phyloP scores from a whole-genome alignment of 805 yeast species.

The Candida bentonensis region DNA sequence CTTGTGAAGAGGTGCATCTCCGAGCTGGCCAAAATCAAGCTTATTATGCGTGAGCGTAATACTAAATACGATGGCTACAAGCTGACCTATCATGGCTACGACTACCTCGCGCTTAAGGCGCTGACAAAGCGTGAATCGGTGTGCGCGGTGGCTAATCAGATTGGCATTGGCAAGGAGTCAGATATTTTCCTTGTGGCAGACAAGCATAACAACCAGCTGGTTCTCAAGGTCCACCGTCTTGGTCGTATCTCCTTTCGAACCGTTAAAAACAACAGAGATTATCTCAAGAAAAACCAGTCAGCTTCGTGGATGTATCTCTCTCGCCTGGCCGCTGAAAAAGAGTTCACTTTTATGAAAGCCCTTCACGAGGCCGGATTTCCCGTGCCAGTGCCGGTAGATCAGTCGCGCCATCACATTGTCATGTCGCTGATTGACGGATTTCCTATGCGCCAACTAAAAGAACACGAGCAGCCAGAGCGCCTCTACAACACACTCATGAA shows the following conservation, averaged over 20 bases:
- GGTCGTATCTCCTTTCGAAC: conserved; percentile 91
- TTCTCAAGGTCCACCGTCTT: conserved; percentile 78
- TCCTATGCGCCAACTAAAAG: conserved; percentile 72
- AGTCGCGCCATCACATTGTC: conserved; percentile 79
- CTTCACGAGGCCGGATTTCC: conserved; percentile 60
- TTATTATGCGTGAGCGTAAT: conserved; percentile 67
- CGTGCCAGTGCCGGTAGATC: conserved; percentile 83
- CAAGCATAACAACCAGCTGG: conserved; percentile 47
- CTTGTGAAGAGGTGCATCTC: conserved; percentile 68
- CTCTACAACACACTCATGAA: conserved; percentile 78
- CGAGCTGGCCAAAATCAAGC: conserved; percentile 73
- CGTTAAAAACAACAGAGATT: conserved; percentile 88
- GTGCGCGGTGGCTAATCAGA: conserved; percentile 68
- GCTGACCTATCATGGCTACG: conserved; percentile 79
- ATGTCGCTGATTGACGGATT: conserved; percentile 88
- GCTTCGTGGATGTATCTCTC: conserved; percentile 91
- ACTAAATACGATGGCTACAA: conserved; percentile 93
- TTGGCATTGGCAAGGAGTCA: conserved; percentile 96
- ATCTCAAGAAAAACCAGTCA: conserved; percentile 53
- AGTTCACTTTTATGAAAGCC: conserved; percentile 74
- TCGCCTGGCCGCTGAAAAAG: conserved; percentile 82
- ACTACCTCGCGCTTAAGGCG: conserved; percentile 78
- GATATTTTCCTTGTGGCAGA: conserved; percentile 81
- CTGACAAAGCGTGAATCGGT: conserved; percentile 62
- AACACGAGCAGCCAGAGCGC: conserved; percentile 52